Conservation (phyloP, 2,329 filamentous ascomycete genomes). For the Claviceps africana region DNA sequence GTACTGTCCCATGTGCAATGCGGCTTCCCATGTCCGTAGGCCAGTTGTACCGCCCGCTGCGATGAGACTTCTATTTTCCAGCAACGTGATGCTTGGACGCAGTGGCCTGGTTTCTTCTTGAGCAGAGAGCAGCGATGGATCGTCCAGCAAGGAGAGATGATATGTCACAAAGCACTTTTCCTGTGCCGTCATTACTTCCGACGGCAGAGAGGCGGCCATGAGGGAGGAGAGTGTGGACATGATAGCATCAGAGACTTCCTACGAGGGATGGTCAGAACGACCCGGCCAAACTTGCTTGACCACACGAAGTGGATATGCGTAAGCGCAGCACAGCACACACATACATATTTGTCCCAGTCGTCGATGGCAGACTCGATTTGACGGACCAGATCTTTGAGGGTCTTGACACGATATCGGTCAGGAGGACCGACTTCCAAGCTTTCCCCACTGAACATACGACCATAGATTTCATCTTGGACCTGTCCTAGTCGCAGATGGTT, state of each 20-base stretch:
- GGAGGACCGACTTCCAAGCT: constrained; percentile 46
- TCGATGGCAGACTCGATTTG: constrained; percentile 60
- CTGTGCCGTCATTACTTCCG: constrained; percentile 52
- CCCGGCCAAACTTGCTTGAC: background rate
- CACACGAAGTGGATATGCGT: background rate
- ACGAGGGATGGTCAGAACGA: constrained; percentile 15
- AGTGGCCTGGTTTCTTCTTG: background rate
- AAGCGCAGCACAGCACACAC: constrained; percentile 26
- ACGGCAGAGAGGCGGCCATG: constrained; percentile 47
- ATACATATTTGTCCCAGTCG: constrained; percentile 80
- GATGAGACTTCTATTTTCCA: constrained; percentile 56
- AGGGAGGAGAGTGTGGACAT: constrained; percentile 54
- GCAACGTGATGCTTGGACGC: constrained; percentile 39
- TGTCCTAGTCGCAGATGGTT: constrained; percentile 41
- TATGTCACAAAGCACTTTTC: constrained; percentile 67
- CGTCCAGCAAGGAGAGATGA: constrained; percentile 24
- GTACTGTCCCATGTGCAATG: constrained; percentile 57
- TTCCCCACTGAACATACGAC: constrained; percentile 49
- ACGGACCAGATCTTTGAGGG: constrained; percentile 58
- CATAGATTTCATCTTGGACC: constrained; percentile 54
- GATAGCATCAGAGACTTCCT: constrained; percentile 77
- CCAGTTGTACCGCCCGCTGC: constrained; percentile 62
- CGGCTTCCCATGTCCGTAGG: constrained; percentile 69
- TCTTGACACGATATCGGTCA: constrained; percentile 52
- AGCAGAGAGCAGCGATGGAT: constrained; percentile 9